These are phyloP conservation scores for Fusarium piperis DNA, from an alignment of 2,329 filamentous ascomycete genomes.

Conservation along the genomic window DNA sequence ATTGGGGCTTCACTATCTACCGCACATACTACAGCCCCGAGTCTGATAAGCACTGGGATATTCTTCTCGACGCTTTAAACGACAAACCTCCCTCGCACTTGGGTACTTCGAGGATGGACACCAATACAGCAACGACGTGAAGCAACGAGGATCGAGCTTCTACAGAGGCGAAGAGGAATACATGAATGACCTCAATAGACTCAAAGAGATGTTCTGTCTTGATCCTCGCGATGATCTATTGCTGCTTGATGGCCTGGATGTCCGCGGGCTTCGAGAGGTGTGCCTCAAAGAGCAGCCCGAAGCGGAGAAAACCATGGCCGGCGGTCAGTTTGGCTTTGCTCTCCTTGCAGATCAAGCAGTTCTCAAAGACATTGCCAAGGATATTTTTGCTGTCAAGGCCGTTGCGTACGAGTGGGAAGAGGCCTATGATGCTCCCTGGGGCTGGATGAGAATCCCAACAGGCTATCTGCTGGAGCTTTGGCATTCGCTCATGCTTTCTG, in stretches of 20 bases:
- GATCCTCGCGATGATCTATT: not conserved
- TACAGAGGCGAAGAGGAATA: not conserved
- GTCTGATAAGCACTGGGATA: conserved; percentile 3
- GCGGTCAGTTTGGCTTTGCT: not conserved
- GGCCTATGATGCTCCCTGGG: not conserved
- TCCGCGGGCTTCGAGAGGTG: not conserved
- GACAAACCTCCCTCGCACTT: conserved; percentile 1
- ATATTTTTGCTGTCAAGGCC: not conserved
- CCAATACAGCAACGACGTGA: not conserved
- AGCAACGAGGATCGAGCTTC: not conserved
- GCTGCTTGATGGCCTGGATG: not conserved
- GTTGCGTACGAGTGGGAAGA: not conserved
- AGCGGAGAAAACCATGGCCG: not conserved
- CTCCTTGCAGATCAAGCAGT: conserved; percentile 13
- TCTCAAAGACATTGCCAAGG: not conserved
- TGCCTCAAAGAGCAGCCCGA: not conserved
- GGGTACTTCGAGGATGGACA: not conserved
- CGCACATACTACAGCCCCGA: conserved; percentile 16
- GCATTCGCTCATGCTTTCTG: not conserved
- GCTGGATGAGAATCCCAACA: not conserved
- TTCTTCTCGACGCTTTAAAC: conserved; percentile 3
- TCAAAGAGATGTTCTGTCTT: conserved; percentile 6
- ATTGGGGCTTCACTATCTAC: conserved; percentile 17
- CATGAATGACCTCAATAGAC: not conserved
- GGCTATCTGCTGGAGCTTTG: conserved; percentile 19